phyloP scores from a whole-genome alignment of 176 grass and related monocot species.

The Carex pumila region DNA sequence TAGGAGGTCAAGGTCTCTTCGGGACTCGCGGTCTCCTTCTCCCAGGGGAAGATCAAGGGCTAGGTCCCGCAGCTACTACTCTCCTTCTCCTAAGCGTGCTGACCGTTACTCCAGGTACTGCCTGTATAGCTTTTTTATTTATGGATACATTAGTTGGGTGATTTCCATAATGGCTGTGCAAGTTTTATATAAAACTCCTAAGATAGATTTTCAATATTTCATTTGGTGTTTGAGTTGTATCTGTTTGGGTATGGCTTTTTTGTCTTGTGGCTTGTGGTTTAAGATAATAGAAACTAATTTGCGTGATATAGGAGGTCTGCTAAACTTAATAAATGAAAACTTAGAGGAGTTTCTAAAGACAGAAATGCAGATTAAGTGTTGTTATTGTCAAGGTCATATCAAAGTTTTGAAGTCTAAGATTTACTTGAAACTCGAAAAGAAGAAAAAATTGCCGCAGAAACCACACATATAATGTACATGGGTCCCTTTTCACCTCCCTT shows the following conservation, averaged over 20 bases:
- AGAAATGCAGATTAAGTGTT: background rate
- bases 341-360: background rate
- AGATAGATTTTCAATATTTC: background rate
- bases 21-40: background rate
- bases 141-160: background rate
- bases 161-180: background rate
- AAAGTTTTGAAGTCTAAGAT: background rate
- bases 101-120: slow-evolving; percentile 27
- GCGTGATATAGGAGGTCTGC: background rate
- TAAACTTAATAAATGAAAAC: background rate
- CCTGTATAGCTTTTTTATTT: background rate
- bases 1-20: slow-evolving; percentile 22
- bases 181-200: background rate
- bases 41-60: slow-evolving; percentile 41
- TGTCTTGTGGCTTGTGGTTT: background rate
- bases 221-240: background rate
- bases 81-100: slow-evolving; percentile 36
- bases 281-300: background rate
- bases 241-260: background rate
- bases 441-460: background rate
- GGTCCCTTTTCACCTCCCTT: no score
- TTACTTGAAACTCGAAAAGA: background rate
- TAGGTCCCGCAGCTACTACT: slow-evolving; percentile 45
- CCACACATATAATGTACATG: background rate
- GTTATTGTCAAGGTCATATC: background rate